phyloP scores from a whole-genome alignment of 2,329 filamentous ascomycete genomes.

The Leptographium lundbergii region DNA sequence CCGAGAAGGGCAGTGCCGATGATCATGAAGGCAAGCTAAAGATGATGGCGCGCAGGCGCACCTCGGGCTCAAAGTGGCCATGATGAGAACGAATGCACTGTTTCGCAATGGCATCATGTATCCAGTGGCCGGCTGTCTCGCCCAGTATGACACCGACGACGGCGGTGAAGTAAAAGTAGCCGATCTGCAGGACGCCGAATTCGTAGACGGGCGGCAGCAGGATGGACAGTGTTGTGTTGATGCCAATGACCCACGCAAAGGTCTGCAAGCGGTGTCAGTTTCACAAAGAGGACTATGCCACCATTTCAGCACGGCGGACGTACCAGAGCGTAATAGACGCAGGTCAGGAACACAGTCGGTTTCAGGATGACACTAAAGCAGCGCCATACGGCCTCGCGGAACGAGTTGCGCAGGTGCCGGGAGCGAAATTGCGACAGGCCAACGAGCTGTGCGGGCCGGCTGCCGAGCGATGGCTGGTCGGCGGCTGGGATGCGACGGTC shows the following conservation, averaged over 20 bases:
- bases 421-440: constrained; percentile 23
- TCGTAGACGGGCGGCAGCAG: constrained; percentile 36
- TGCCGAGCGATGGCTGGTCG: constrained; percentile 23
- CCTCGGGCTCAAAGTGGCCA: constrained; percentile 44
- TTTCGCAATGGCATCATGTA: constrained; percentile 37
- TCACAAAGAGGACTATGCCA: not conserved
- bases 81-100: constrained; percentile 31
- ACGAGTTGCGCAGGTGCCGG: constrained; percentile 24
- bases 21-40: constrained; percentile 34
- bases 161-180: constrained; percentile 45
- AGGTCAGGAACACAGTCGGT: constrained; percentile 23
- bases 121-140: constrained; percentile 40
- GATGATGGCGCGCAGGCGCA: constrained; percentile 34
- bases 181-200: constrained; percentile 36
- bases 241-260: constrained; percentile 39
- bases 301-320: not conserved
- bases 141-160: constrained; percentile 41
- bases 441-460: constrained; percentile 15
- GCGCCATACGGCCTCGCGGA: constrained; percentile 26
- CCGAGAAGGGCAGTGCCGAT: constrained; percentile 38
- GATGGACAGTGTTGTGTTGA: constrained; percentile 43
- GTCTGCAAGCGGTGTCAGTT: constrained; percentile 16
- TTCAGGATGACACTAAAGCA: constrained; percentile 25
- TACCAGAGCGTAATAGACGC: constrained; percentile 23
- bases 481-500: constrained; percentile 25